A percentile compares a stretch with the other conserved stretches of the same genome.
These are phyloP conservation scores for Ormosia semicastrata DNA, from an alignment of 306 rosid species.

Conservation along the genomic window DNA sequence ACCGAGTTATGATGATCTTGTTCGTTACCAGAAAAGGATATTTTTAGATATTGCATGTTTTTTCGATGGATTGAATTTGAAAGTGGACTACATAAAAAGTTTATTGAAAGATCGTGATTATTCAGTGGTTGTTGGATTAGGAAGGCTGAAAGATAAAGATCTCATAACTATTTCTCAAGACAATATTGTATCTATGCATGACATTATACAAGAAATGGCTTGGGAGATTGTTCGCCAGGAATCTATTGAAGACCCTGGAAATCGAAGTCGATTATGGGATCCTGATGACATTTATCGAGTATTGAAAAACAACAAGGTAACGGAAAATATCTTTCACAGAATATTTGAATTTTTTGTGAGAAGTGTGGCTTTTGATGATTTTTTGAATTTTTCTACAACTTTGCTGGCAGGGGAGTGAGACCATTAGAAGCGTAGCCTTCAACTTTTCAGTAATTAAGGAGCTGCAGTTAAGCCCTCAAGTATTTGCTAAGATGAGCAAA, in stretches of 20 bases:
- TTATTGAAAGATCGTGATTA: background rate
- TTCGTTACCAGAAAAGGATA: background rate
- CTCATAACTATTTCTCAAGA: background rate
- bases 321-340: no score
- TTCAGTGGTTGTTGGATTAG: background rate
- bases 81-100: background rate
- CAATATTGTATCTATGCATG: background rate
- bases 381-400: background rate
- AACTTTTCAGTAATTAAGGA: background rate
- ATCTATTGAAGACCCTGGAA: background rate
- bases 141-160: slow-evolving; percentile 11
- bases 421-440: slow-evolving; percentile 17
- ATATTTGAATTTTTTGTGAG: background rate
- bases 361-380: background rate
- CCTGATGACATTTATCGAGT: background rate
- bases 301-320: background rate
- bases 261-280: background rate
- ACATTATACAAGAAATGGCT: slow-evolving; percentile 28
- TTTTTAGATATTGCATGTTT: slow-evolving; percentile 31
- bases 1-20: background rate
- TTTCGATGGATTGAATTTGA: background rate
- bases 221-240: slow-evolving; percentile 18
- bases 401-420: slow-evolving; percentile 26
- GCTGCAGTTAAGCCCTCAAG: background rate
- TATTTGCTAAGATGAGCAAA: slow-evolving; percentile 12